Percentiles rank a stretch among this genome's conserved stretches.
Evolutionary conservation across 1,284 basidiomycete species (phyloP).

Genomic region (Sanguinoderma infundibulare): DNA sequence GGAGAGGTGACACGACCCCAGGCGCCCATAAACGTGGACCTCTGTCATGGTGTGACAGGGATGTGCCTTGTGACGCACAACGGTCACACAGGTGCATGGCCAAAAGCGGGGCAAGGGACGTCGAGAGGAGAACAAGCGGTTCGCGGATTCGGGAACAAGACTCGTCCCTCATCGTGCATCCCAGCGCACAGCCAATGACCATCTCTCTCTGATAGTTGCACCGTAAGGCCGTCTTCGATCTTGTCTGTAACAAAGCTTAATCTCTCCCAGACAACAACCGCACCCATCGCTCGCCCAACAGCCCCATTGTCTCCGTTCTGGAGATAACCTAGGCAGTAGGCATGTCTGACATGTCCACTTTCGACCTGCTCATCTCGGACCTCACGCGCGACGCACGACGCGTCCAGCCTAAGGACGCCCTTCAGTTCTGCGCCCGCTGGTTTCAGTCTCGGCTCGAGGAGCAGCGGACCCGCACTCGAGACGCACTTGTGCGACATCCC

Average conservation of each 20-base stretch:
- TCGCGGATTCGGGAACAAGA: background rate
- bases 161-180: background rate
- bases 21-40: slow-evolving; percentile 20
- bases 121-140: background rate
- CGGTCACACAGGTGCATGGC: background rate
- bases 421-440: slow-evolving; percentile 97
- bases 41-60: background rate
- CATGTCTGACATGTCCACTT: slow-evolving; percentile 62
- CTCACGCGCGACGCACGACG: slow-evolving; percentile 86
- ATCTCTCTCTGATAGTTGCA: background rate
- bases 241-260: slow-evolving; percentile 2
- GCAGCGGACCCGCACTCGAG: slow-evolving; percentile 73
- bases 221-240: background rate
- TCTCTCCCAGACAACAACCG: background rate
- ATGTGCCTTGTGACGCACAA: background rate
- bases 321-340: background rate
- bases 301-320: background rate
- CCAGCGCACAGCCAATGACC: background rate
- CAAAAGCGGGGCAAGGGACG: background rate
- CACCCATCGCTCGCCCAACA: background rate
- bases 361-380: slow-evolving; percentile 82
- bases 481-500: slow-evolving; percentile 59
- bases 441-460: slow-evolving; percentile 89
- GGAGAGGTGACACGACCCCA: slow-evolving; percentile 9
- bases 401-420: slow-evolving; percentile 85